Percentiles rank a stretch among this genome's conserved stretches.
phyloP scores from a whole-genome alignment of 441 rosid genomes.

The Erodium moschatum region DNA sequence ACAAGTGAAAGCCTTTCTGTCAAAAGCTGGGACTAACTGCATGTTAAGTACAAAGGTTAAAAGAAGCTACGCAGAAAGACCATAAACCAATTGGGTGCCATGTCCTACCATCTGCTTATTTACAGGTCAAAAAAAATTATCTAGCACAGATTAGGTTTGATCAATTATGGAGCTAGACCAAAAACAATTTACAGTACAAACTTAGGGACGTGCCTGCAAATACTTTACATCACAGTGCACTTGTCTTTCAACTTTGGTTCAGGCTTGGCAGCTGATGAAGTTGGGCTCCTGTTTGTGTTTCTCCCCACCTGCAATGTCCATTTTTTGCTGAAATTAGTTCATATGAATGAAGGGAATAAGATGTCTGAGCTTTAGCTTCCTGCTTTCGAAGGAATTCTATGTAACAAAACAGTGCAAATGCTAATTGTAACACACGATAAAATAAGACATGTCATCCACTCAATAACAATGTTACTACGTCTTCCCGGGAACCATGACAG shows the following conservation, averaged over 20 bases:
- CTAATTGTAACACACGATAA: background rate
- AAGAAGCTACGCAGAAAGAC: background rate
- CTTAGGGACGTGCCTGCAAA: constrained; percentile 18
- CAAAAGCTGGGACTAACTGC: background rate
- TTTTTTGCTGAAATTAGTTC: background rate
- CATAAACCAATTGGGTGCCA: background rate
- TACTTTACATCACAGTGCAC: constrained; percentile 72
- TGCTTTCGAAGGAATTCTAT: background rate
- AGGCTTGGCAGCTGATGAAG: constrained; percentile 41
- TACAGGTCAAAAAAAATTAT: constrained; percentile 2
- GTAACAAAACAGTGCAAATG: constrained; percentile 2
- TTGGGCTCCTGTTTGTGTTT: constrained; percentile 38
- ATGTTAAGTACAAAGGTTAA: background rate
- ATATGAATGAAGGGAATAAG: background rate
- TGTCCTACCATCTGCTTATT: constrained; percentile 2
- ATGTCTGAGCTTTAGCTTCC: background rate
- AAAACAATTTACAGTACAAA: constrained; percentile 39
- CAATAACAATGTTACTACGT: background rate
- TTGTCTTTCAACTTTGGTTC: constrained; percentile 70
- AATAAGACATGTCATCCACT: background rate
- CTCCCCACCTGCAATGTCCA: constrained; percentile 47
- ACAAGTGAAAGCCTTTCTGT: background rate
- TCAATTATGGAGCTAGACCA: constrained; percentile 16
- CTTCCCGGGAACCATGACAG: background rate
- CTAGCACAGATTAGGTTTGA: background rate